Evolutionary conservation across 1,284 basidiomycete genomes (phyloP).

Genomic region (Leucoagaricus sp.): DNA sequence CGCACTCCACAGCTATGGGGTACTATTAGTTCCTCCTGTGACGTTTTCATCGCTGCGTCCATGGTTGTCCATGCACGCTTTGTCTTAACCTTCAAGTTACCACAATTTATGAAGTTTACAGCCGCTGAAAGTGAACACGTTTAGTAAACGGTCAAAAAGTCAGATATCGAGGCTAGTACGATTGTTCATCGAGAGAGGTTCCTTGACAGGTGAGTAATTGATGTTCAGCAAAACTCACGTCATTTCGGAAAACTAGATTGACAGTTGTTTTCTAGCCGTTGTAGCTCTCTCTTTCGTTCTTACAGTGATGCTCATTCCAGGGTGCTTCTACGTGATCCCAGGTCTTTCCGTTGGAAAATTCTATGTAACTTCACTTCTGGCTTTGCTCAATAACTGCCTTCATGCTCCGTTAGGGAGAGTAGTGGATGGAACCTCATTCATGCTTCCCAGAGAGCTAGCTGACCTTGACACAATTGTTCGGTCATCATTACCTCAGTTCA

Average conservation of each 20-base stretch:
- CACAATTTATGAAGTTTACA: background rate
- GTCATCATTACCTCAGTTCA: background rate
- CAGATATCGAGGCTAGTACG: background rate
- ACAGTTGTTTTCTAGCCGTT: background rate
- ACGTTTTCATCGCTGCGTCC: constrained; percentile 5
- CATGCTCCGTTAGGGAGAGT: background rate
- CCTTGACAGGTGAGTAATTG: background rate
- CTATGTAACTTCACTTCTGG: constrained; percentile 2
- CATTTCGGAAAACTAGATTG: background rate
- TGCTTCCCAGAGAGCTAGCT: background rate
- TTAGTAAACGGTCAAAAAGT: background rate
- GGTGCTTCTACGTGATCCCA: constrained; percentile 4
- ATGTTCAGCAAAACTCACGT: no score
- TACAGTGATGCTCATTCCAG: background rate
- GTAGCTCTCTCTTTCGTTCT: background rate
- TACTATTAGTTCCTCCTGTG: background rate
- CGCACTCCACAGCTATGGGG: constrained; percentile 1
- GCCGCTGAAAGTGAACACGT: background rate
- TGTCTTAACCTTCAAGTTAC: no score
- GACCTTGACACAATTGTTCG: background rate
- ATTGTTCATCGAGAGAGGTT: constrained; percentile 2
- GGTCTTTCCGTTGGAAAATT: constrained; percentile 1
- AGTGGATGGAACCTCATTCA: background rate
- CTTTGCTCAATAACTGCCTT: background rate
- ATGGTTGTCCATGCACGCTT: constrained; percentile 3